phyloP scores from a whole-genome alignment of 2,329 filamentous ascomycete genomes.

The Fusarium hainanense region DNA sequence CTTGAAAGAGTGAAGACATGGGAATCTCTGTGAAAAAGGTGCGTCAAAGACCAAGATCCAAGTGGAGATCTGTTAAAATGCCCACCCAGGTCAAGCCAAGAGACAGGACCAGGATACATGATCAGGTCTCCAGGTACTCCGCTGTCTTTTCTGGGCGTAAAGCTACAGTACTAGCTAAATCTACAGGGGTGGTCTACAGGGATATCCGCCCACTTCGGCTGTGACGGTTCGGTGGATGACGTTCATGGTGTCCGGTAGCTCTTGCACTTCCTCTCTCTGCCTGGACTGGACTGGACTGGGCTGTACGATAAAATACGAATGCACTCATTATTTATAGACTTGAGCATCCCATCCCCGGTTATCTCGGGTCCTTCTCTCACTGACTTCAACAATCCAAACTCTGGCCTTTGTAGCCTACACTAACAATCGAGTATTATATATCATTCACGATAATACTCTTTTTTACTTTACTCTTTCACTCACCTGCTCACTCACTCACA shows the following conservation, averaged over 20 bases:
- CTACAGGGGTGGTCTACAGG: constrained; percentile 8
- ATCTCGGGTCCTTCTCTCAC: constrained; percentile 9
- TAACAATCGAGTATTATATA: constrained; percentile 28
- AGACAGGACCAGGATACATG: constrained; percentile 18
- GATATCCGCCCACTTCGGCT: constrained; percentile 33
- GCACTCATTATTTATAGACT: constrained; percentile 40
- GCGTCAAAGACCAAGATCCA: constrained; percentile 28
- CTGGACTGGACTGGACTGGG: not conserved
- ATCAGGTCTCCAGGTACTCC: constrained; percentile 24
- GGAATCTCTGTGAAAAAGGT: constrained; percentile 28
- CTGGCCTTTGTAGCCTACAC: constrained; percentile 23
- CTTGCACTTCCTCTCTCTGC: not conserved
- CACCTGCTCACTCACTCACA: constrained; percentile 1
- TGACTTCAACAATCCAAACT: constrained; percentile 20
- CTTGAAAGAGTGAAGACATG: constrained; percentile 15
- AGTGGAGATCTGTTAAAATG: constrained; percentile 29
- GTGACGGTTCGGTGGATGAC: constrained; percentile 38
- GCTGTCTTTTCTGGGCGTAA: constrained; percentile 8
- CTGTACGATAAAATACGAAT: constrained; percentile 29
- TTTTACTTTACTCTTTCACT: not conserved
- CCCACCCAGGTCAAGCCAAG: not conserved
- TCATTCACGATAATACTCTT: constrained; percentile 25
- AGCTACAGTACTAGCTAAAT: not conserved
- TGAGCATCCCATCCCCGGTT: constrained; percentile 29
- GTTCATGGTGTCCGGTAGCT: constrained; percentile 30